Conservation (phyloP, 805 yeast genomes). For the Priceomyces fermenticarens region DNA sequence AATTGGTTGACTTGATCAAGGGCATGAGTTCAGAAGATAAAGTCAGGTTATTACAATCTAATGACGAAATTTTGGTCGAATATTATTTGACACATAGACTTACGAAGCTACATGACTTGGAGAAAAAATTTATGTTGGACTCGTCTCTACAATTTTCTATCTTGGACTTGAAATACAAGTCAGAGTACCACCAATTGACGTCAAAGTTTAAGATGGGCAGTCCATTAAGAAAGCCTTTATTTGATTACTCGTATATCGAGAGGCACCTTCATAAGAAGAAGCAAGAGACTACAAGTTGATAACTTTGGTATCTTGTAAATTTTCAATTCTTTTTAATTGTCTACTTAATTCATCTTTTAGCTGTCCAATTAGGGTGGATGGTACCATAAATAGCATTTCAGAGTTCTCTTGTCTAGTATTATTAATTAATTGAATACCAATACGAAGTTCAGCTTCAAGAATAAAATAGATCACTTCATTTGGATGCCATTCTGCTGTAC, state of each 20-base stretch:
- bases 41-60: conserved; percentile 16
- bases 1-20: conserved; percentile 11
- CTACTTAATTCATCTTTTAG: too few species aligned
- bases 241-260: conserved; percentile 23
- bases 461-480: too few species aligned
- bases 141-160: conserved; percentile 16
- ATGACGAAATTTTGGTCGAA: conserved; percentile 21
- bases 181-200: conserved; percentile 23
- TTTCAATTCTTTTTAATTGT: too few species aligned
- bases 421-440: too few species aligned
- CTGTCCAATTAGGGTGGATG: too few species aligned
- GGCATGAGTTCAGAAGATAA: conserved; percentile 20
- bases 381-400: too few species aligned
- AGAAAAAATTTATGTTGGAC: conserved; percentile 18
- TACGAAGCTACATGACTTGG: conserved; percentile 23
- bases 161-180: conserved; percentile 14
- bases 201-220: conserved; percentile 22
- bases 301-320: too few species aligned
- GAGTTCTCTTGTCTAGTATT: too few species aligned
- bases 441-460: too few species aligned
- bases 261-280: conserved; percentile 2
- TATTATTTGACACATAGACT: conserved; percentile 23
- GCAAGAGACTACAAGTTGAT: not conserved
- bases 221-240: conserved; percentile 23
- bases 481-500: too few species aligned